These are phyloP conservation scores for Astrocystis sublimbata DNA, from an alignment of 495 filamentous ascomycete species.

Conservation along the genomic window DNA sequence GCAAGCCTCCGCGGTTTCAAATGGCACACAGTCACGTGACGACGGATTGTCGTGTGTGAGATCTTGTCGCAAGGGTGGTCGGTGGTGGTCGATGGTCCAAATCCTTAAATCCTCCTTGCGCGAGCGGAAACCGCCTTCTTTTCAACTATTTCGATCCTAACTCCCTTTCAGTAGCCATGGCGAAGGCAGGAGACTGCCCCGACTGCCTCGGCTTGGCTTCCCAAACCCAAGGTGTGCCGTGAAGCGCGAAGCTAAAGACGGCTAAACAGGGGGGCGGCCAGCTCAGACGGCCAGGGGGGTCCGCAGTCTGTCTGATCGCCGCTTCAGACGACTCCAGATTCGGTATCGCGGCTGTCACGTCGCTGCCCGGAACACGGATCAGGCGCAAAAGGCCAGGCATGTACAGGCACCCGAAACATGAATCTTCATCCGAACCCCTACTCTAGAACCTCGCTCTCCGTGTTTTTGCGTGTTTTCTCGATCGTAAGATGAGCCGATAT, in stretches of 20 bases:
- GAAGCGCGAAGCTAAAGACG: conserved; percentile 11
- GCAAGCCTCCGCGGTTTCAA: too few relatives aligned
- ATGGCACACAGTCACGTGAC: too few relatives aligned
- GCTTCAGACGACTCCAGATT: conserved; percentile 15
- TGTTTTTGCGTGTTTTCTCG: neutral
- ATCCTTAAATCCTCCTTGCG: too few relatives aligned
- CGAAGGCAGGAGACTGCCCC: neutral
- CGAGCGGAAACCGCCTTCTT: neutral
- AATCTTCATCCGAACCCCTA: neutral
- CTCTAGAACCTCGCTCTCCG: conserved; percentile 5
- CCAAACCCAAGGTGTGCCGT: neutral
- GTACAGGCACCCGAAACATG: conserved; percentile 9
- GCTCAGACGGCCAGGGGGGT: conserved; percentile 9
- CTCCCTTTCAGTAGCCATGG: neutral
- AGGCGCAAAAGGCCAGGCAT: neutral
- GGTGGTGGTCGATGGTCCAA: neutral
- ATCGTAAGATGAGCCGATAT: neutral
- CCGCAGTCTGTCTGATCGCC: conserved; percentile 11
- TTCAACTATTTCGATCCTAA: neutral
- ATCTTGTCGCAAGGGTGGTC: too few relatives aligned
- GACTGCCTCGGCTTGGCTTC: too few relatives aligned
- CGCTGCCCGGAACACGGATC: conserved; percentile 9
- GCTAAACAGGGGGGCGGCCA: conserved; percentile 8
- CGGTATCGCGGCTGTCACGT: conserved; percentile 7
- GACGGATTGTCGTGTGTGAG: too few relatives aligned